Evolutionary conservation across 805 yeast genomes (phyloP).

Genomic region (Yarrowia sp.): DNA sequence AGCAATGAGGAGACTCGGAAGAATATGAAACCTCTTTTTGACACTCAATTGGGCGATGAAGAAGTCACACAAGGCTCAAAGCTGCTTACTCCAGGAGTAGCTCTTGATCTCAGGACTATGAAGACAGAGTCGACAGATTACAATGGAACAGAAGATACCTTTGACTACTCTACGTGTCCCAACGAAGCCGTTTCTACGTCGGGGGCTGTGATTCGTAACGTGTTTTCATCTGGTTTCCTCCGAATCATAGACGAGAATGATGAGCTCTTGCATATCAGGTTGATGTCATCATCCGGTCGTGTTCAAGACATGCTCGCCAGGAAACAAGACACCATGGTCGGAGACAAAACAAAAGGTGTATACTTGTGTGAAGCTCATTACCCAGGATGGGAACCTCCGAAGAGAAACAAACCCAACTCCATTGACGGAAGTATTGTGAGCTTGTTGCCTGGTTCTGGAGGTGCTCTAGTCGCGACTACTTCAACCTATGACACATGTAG

Average conservation of each 20-base stretch:
- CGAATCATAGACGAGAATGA: not conserved
- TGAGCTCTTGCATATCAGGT: not conserved
- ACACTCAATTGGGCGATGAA: too few species aligned
- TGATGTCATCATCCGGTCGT: not conserved
- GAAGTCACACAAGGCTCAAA: not conserved
- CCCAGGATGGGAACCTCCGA: too few species aligned
- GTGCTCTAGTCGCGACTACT: not conserved
- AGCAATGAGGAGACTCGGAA: not conserved
- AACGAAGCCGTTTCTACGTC: not conserved
- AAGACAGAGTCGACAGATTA: not conserved
- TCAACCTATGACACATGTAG: too few species aligned
- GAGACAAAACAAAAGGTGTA: too few species aligned
- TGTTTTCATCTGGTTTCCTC: not conserved
- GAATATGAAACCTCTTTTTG: too few species aligned
- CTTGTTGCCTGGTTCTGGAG: not conserved
- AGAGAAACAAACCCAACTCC: not conserved
- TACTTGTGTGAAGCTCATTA: too few species aligned
- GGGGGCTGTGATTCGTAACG: not conserved
- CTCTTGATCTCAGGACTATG: not conserved
- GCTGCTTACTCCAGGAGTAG: not conserved
- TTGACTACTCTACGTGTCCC: not conserved
- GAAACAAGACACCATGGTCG: too few species aligned
- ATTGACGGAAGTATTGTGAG: not conserved
- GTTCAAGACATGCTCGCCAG: not conserved
- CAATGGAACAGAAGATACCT: not conserved